Percentiles rank a stretch among this genome's conserved stretches.
Evolutionary conservation across 2,329 filamentous ascomycete species (phyloP).

Genomic region (Penicillium sp.): DNA sequence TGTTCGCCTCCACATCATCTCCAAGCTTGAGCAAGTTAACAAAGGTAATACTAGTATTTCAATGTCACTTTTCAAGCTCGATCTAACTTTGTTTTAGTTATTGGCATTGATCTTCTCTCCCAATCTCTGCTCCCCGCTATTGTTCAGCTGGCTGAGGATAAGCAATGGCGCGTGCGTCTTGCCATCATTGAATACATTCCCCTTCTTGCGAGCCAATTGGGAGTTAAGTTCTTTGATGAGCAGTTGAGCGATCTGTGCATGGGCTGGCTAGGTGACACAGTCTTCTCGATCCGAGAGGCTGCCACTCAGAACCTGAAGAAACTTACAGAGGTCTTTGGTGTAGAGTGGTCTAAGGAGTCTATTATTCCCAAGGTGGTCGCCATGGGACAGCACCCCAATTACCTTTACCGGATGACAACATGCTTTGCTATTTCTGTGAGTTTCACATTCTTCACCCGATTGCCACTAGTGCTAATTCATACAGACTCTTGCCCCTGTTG

Average conservation of each 20-base stretch:
- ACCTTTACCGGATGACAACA: constrained; percentile 99
- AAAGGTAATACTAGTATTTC: constrained; percentile 60
- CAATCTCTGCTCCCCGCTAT: constrained; percentile 96
- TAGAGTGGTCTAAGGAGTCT: constrained; percentile 94
- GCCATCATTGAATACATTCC: constrained; percentile 99
- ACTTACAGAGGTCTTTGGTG: constrained; percentile 96
- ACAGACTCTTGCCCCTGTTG: constrained; percentile 88
- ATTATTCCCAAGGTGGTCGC: constrained; percentile 99
- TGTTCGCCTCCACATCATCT: constrained; percentile 97
- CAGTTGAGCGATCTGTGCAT: constrained; percentile 94
- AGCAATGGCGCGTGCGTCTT: constrained; percentile 96
- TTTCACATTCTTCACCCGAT: constrained; percentile 21
- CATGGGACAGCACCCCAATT: constrained; percentile 98
- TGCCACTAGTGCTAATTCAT: constrained; percentile 6
- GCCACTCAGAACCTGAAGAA: constrained; percentile 98
- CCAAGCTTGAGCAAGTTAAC: constrained; percentile 98
- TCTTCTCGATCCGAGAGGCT: constrained; percentile 97
- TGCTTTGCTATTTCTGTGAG: constrained; percentile 97
- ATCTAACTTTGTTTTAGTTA: constrained; percentile 60
- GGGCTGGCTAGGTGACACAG: constrained; percentile 97
- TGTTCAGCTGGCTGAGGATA: constrained; percentile 95
- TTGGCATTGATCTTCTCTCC: constrained; percentile 94
- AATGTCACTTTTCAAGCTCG: background rate
- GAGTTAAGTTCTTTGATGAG: constrained; percentile 97
- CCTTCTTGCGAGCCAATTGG: constrained; percentile 89